phyloP scores from a whole-genome alignment of 2,329 filamentous ascomycete genomes.

The Plectosphaerella sp. region DNA sequence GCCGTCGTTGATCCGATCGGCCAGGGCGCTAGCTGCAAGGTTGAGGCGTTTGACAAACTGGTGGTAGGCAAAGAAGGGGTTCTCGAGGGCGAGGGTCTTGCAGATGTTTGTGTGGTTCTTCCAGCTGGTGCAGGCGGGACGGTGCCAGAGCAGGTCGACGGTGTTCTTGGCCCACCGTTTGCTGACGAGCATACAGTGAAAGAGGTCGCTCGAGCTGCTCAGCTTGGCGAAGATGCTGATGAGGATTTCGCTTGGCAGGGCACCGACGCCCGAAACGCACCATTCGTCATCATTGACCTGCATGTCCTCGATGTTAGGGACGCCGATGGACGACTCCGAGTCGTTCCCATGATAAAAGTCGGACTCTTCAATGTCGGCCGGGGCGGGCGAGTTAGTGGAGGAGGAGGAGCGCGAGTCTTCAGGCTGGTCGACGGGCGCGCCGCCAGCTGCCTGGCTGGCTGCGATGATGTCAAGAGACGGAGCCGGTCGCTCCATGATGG shows the following conservation, averaged over 20 bases:
- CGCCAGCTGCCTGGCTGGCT: constrained; percentile 13
- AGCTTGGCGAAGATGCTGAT: constrained; percentile 90
- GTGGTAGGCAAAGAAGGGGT: constrained; percentile 84
- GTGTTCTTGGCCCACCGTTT: constrained; percentile 90
- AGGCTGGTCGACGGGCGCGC: constrained; percentile 27
- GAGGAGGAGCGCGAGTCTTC: constrained; percentile 58
- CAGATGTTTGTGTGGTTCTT: constrained; percentile 76
- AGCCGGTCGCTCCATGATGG: constrained; percentile 18
- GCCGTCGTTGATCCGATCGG: constrained; percentile 76
- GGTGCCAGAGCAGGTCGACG: constrained; percentile 91
- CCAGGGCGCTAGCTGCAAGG: constrained; percentile 63
- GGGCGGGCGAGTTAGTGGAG: constrained; percentile 69
- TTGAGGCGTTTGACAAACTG: constrained; percentile 92
- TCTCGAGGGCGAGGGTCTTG: constrained; percentile 63
- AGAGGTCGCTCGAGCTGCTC: constrained; percentile 68
- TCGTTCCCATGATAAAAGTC: constrained; percentile 94
- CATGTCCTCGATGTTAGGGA: constrained; percentile 73
- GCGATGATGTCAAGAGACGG: constrained; percentile 22
- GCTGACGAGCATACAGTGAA: constrained; percentile 89
- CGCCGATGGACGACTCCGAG: constrained; percentile 85
- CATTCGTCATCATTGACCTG: constrained; percentile 60
- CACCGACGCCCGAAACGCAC: constrained; percentile 73
- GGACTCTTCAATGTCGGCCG: constrained; percentile 82
- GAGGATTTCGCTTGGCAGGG: constrained; percentile 88
- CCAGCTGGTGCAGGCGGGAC: constrained; percentile 87